Conservation (phyloP, 1,284 basidiomycete genomes). For the Golubevia sp. region DNA sequence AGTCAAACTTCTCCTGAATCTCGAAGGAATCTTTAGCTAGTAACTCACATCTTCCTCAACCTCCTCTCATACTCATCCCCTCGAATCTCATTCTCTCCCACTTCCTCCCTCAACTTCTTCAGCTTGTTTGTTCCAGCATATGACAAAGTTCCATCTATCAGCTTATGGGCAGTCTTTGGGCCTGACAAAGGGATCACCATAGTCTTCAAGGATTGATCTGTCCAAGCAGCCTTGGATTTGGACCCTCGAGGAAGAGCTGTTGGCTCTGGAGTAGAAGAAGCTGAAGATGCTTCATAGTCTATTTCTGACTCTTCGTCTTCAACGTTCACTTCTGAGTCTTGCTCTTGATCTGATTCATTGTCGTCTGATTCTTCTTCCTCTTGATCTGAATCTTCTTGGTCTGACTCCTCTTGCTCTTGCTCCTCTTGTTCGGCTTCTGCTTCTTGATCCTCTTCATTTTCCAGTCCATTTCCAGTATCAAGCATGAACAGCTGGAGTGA, state of each 20-base stretch:
- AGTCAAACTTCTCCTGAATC: no score
- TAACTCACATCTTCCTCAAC: constrained; percentile 35
- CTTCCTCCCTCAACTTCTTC: constrained; percentile 38
- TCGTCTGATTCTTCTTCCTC: constrained; percentile 6
- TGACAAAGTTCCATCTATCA: constrained; percentile 35
- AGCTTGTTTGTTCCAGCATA: constrained; percentile 33
- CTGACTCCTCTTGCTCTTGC: constrained; percentile 16
- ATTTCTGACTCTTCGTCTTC: constrained; percentile 6
- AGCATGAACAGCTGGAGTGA: constrained; percentile 15
- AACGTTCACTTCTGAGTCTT: background rate
- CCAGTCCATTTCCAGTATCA: constrained; percentile 6
- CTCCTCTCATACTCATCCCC: constrained; percentile 55
- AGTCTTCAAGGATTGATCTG: constrained; percentile 40
- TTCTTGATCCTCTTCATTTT: constrained; percentile 10
- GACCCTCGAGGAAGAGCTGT: constrained; percentile 17
- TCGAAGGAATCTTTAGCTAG: no score
- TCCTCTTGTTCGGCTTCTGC: constrained; percentile 9
- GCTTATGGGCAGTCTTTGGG: constrained; percentile 26
- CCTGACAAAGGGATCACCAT: constrained; percentile 49
- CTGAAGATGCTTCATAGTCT: background rate
- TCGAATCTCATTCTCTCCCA: constrained; percentile 38
- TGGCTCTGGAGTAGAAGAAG: background rate
- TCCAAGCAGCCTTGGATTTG: constrained; percentile 39
- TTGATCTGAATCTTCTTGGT: background rate
- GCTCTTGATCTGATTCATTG: background rate